A percentile compares a stretch with the other conserved stretches of the same genome.
These are phyloP conservation scores for Nepenthes gracilis DNA, from an alignment of 148 eudicot genomes.

Conservation along the genomic window DNA sequence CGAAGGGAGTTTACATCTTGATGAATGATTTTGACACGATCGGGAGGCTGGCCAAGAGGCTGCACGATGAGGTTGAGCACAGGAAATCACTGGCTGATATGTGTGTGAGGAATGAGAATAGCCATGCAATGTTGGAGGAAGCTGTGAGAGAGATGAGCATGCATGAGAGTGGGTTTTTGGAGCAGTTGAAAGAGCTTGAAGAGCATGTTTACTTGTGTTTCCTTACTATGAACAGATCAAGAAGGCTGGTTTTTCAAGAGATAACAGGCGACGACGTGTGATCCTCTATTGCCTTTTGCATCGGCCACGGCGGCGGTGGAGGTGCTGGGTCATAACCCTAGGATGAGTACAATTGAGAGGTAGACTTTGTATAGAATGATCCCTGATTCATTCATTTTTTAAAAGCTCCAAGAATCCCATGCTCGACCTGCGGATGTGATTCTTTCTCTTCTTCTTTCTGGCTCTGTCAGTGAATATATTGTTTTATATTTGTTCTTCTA, in stretches of 20 bases:
- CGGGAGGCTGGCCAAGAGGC: conserved; percentile 46
- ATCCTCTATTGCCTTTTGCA: too few species aligned
- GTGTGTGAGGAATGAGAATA: conserved; percentile 38
- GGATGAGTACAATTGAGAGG: too few species aligned
- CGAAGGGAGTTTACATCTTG: conserved; percentile 45
- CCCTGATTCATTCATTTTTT: too few species aligned
- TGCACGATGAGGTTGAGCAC: conserved; percentile 54
- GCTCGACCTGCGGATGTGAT: too few species aligned
- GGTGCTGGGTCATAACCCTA: too few species aligned
- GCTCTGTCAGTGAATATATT: too few species aligned
- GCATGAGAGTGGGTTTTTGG: conserved; percentile 30
- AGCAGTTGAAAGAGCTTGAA: conserved; percentile 67
- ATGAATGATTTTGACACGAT: conserved; percentile 62
- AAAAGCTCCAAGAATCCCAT: too few species aligned
- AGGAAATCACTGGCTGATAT: conserved; percentile 29
- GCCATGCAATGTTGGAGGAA: conserved; percentile 42
- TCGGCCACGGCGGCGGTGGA: too few species aligned
- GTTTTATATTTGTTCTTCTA: too few species aligned
- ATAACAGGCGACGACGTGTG: not conserved
- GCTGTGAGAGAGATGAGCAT: conserved; percentile 34
- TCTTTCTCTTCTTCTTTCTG: too few species aligned
- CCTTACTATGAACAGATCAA: conserved; percentile 59
- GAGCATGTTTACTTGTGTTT: conserved; percentile 59
- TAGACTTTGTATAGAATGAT: too few species aligned
- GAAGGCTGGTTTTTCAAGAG: conserved; percentile 31